These are phyloP conservation scores for Boletellus deceptivus DNA, from an alignment of 1,284 basidiomycete genomes.

Conservation along the genomic window DNA sequence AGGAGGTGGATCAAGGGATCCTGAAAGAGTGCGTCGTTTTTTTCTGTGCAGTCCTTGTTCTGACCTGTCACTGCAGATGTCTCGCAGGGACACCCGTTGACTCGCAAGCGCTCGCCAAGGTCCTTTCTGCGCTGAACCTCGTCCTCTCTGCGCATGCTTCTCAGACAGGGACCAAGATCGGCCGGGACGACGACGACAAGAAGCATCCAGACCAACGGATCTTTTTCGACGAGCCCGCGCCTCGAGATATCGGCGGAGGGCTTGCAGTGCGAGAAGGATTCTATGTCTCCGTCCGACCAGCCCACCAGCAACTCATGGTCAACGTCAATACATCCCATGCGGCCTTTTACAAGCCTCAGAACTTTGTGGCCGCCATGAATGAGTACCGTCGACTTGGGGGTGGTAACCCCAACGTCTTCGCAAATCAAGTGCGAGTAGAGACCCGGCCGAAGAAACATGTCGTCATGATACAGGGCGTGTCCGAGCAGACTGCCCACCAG, in stretches of 20 bases:
- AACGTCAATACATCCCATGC: conserved; percentile 79
- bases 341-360: conserved; percentile 67
- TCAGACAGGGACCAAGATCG: conserved; percentile 38
- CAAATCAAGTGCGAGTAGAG: conserved; percentile 55
- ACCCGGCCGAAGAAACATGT: conserved; percentile 57
- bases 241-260: conserved; percentile 33
- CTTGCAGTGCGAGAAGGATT: conserved; percentile 72
- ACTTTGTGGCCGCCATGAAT: conserved; percentile 55
- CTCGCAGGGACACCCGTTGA: conserved; percentile 22
- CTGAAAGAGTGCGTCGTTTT: conserved; percentile 11
- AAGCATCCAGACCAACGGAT: conserved; percentile 35
- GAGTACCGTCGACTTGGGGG: conserved; percentile 50
- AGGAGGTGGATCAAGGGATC: conserved; percentile 18
- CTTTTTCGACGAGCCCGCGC: conserved; percentile 34
- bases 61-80: conserved; percentile 20
- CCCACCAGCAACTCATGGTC: conserved; percentile 72
- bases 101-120: conserved; percentile 42
- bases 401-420: conserved; percentile 51
- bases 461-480: conserved; percentile 58
- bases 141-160: conserved; percentile 45
- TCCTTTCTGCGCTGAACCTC: conserved; percentile 50
- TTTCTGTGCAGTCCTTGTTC: background rate
- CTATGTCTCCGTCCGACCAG: conserved; percentile 71
- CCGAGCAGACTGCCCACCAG: conserved; percentile 44
- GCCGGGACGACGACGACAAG: conserved; percentile 36